These are phyloP conservation scores for Kingdonia uniflora DNA, from an alignment of 164 flowering plant genomes.

Conservation along the genomic window DNA sequence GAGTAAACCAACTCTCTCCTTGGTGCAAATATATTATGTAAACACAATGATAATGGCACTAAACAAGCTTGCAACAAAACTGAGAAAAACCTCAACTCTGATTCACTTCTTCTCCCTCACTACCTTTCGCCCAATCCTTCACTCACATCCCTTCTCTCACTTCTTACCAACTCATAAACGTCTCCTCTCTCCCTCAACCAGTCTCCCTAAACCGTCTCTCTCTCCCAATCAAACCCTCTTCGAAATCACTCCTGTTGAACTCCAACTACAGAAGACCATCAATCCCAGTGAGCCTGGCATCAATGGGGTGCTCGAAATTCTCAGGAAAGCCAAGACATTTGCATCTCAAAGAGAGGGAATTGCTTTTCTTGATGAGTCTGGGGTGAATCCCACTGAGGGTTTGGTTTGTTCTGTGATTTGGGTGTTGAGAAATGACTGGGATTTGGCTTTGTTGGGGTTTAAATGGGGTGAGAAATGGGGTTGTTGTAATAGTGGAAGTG, in stretches of 20 bases:
- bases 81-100: constrained; percentile 1
- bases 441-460: constrained; percentile 57
- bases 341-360: constrained; percentile 38
- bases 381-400: constrained; percentile 24
- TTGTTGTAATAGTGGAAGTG: constrained; percentile 20
- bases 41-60: too few relatives aligned
- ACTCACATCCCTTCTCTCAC: not conserved
- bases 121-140: too few relatives aligned
- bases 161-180: constrained; percentile 4
- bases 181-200: not conserved
- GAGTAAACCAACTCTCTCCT: too few relatives aligned
- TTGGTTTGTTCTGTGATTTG: constrained; percentile 45
- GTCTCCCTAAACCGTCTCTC: constrained; percentile 7
- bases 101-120: not conserved
- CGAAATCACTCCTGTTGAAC: too few relatives aligned
- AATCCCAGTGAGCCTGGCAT: constrained; percentile 13
- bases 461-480: constrained; percentile 55
- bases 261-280: too few relatives aligned
- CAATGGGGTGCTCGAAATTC: constrained; percentile 20
- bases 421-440: constrained; percentile 64
- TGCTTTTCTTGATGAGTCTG: constrained; percentile 35
- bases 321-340: constrained; percentile 22
- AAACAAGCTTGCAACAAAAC: constrained; percentile 4
- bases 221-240: constrained; percentile 7
- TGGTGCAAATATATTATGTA: too few relatives aligned